Evolutionary conservation across 768 basidiomycete species (phyloP), one percentile per base, ranked within the genome.

Genomic region (Coprinopsis sp.): DNA sequence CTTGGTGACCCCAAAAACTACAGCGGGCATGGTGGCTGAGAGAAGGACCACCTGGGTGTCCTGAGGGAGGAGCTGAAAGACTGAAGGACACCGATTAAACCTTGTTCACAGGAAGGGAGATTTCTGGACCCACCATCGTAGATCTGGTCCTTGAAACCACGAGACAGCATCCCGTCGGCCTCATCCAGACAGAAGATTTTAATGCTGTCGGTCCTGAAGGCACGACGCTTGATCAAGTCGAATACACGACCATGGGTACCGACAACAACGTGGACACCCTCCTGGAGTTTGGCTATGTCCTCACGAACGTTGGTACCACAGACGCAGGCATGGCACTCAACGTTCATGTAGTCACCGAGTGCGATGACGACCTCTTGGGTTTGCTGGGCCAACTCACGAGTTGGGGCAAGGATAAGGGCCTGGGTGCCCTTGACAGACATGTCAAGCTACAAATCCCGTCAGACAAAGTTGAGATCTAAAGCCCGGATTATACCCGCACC

Each of bases 91-190:
- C 12, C 21, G 16, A 21, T 21, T 43, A 19, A 18, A 21, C 4
- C 25, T 34, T 5, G 16, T 11, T 28, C 36, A 24, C 21, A 13
- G 16, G 24, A 34, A 30, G 22, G 28, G 12, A 19, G 18, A 11
- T 6, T 18, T 33, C 13, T 14, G 31, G n/a, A 53, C 60, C 34
- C 41, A 68, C 71, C 70, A 69, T 97, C 93, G 72, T 97, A 96
- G 64, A 99, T 95, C 71, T 96, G 91, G 70, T 97, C 93, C 74
- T 94, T 95, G 84, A 98, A 98, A 47, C 95, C 95, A 58, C 89
- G 90, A 52, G 92, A 94, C 37, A 47, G n/a, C 46, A 47, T 47
- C 46, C 30, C 36, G n/a, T 37, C 36, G 12, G 19, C 46, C 37
- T 37, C 36, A 18, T 37, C 46, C 25, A 29, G 30, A 28, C 45